phyloP scores from a whole-genome alignment of 2,329 filamentous ascomycete genomes.

The Colletotrichum tofieldiae region DNA sequence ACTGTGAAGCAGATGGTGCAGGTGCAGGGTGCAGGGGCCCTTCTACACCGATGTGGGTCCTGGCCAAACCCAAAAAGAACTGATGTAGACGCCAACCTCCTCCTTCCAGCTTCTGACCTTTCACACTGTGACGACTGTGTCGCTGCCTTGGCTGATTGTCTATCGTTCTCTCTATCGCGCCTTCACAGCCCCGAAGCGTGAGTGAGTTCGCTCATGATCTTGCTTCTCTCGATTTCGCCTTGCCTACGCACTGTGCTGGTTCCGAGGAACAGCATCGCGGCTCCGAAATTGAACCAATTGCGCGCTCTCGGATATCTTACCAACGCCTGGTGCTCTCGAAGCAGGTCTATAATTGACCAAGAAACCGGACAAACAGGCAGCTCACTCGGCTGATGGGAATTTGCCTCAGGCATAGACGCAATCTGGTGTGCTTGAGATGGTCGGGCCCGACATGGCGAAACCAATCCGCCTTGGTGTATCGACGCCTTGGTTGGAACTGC shows the following conservation, averaged over 20 bases:
- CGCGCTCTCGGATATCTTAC: background rate
- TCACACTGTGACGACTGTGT: background rate
- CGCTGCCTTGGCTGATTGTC: too few relatives aligned
- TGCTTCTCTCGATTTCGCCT: background rate
- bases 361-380: background rate
- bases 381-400: background rate
- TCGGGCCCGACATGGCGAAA: background rate
- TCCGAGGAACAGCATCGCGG: background rate
- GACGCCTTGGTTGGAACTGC: background rate
- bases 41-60: slow-evolving; percentile 34
- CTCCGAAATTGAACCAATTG: background rate
- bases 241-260: slow-evolving; percentile 9
- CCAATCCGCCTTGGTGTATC: background rate
- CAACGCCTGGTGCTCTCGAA: background rate
- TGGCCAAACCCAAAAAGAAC: background rate
- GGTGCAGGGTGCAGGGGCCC: slow-evolving; percentile 8
- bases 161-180: too few relatives aligned
- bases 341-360: background rate
- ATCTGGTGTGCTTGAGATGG: background rate
- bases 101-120: background rate
- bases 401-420: background rate
- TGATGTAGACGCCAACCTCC: background rate
- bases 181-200: too few relatives aligned
- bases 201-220: too few relatives aligned
- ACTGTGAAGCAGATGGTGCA: slow-evolving; percentile 1